phyloP scores from a whole-genome alignment of 208 protist species.

The Herpetomonas muscarum region DNA sequence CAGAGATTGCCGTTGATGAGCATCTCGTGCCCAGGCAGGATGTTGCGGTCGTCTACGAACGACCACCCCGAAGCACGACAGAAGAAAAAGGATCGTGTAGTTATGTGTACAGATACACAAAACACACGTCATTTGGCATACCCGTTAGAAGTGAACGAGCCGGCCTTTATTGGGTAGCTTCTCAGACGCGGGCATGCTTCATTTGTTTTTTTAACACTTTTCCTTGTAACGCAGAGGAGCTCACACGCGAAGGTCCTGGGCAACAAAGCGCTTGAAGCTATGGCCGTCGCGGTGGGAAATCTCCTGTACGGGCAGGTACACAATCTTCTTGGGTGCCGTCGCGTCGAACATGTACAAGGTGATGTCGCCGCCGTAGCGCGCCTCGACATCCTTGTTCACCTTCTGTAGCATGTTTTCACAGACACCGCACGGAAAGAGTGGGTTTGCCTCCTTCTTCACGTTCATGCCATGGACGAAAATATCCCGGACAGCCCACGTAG shows the following conservation, averaged over 20 bases:
- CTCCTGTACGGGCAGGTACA: constrained; percentile 76
- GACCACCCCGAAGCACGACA: no score
- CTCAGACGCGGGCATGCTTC: no score
- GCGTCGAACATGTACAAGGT: constrained; percentile 89
- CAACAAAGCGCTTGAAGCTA: constrained; percentile 76
- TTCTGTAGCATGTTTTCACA: constrained; percentile 90
- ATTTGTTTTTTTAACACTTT: no score
- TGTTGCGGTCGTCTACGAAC: no score
- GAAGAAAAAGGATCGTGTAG: no score
- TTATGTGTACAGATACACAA: no score
- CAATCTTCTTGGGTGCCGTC: constrained; percentile 62
- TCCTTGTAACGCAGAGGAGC: not conserved
- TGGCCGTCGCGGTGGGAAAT: constrained; percentile 73
- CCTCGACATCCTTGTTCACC: constrained; percentile 67
- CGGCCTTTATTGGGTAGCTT: no score
- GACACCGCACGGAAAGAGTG: constrained; percentile 87
- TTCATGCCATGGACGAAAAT: constrained; percentile 82
- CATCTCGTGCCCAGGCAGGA: no score
- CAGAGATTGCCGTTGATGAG: no score
- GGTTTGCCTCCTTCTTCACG: constrained; percentile 66
- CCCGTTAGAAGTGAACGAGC: no score
- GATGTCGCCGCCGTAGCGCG: constrained; percentile 64
- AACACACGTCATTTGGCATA: no score
- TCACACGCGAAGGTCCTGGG: constrained; percentile 40
- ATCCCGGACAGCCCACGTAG: constrained; percentile 76